Base-by-base conservation (phyloP, 2,329 filamentous ascomycete species). In the Colletotrichum noveboracense region DNA sequence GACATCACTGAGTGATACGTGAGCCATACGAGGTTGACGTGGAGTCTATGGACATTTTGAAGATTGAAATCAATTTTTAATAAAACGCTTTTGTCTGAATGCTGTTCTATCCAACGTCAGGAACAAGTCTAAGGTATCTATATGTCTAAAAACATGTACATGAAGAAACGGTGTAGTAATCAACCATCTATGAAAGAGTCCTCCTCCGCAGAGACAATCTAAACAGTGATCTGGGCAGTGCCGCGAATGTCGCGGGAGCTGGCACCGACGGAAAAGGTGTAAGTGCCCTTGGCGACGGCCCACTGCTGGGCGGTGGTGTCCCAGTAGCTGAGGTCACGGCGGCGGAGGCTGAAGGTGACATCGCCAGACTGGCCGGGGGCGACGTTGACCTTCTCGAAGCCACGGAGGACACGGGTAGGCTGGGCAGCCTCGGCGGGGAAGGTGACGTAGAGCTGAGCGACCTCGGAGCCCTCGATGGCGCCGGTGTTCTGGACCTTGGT, bases 401-500 rank as follows among this genome's bases (percentile, higher is more conserved):
- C 87, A 12, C 88, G 85, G 7, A 89, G 82, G 5, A 82, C 80
- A 62, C 78, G 80, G 2, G 84, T 80, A 1, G 88, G 88, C 64
- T 70, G 66, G 2, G 84, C 80, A 1, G 88, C 88, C 66, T 70
- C 66, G 10, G 66, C 52, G 2, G 81, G 80, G 34, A 82, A 79
- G 38, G 76, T 77, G 30, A 83, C 66, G 71, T 83, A 83, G 18
- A 83, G 74, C 77, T 83, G 82, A 16, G 78, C 78, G 7, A 83
- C 82, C 36, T 81, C 80, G 9, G 82, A 78, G 2, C 84, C 83
- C 8, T 76, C 74, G 10, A 81, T 65, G 9, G 78, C 79, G 5
- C 91, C 91, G 0, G 87, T 89, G 79, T 93, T 92, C 16, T 82
- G 87, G 28, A 92, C 83, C 5, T 83, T 86, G n/a, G 89, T 84